Base-by-base conservation (phyloP, 768 basidiomycete species). In the Hemileccinum impolitum region DNA sequence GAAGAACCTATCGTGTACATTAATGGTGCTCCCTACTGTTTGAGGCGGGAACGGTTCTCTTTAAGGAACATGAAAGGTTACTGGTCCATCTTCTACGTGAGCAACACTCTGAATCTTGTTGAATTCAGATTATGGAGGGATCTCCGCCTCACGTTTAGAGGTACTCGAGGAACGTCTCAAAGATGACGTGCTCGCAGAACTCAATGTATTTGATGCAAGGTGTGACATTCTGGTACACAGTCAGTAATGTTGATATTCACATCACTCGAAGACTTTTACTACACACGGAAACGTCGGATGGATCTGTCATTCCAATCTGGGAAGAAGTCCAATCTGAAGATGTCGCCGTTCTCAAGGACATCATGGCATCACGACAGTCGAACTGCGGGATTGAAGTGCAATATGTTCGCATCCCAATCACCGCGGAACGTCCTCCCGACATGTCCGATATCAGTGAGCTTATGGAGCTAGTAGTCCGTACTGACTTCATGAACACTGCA, bases 1-100 rank as follows among this genome's bases (percentile, higher is more conserved):
- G 94, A 96, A 61, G 90, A 93, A 60, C 93, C 93, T 1, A 79
- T 94, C 36, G 85, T 92, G 0, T 94, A 94, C 66, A 81, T 98
- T 58, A 95, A 97, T 60, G 94, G 94, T 26, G 80, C 84, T 15
- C 91, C 94, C 0, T 97, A 93, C 67, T 97, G 94, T 56, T 68
- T 90, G 64, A 77, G 95, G 52, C 74, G 92, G 50, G 91, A 95
- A 61, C 79, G 82, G 3, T 90, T 88, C 57, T 88, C 90, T 12
- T 69, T 99, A 26, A 76, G 96, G 38, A 98, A 99, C 62, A 92
- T 98, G 85, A 96, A 94, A 76, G 89, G 84, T 87, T 21, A 44
- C 50, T 57, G 19, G 37, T 28, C 25, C 31, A 11, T 36, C 15
- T 23, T 43, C 43, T 23, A 41, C 50, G 41, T 34, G 19, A 23